Evolutionary conservation across 2,329 filamentous ascomycete species (phyloP).

Genomic region (Ceratocystis smalleyi): DNA sequence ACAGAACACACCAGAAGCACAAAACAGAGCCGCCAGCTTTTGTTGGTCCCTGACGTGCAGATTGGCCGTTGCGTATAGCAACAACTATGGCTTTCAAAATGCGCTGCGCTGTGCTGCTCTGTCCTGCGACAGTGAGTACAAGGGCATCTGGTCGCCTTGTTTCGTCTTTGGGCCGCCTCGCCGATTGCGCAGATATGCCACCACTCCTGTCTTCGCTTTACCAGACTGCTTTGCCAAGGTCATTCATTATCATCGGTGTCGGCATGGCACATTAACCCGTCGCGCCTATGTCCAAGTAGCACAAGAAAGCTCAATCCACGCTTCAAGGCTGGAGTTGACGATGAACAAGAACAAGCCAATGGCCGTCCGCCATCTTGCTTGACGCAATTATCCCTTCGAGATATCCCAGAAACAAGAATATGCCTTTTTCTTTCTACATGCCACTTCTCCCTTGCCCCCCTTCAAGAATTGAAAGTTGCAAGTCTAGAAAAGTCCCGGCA

Average conservation of each 20-base stretch:
- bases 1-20: no score
- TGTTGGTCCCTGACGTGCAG: background rate
- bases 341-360: background rate
- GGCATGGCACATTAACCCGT: background rate
- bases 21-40: background rate
- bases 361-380: background rate
- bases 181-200: background rate
- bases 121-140: background rate
- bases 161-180: background rate
- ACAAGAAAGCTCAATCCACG: background rate
- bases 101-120: background rate
- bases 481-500: slow-evolving; percentile 15
- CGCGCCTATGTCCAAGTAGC: background rate
- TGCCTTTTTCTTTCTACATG: slow-evolving; percentile 8
- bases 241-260: background rate
- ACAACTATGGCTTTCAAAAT: background rate
- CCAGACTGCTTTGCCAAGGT: background rate
- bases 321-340: background rate
- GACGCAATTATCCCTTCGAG: background rate
- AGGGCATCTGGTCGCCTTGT: background rate
- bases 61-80: background rate
- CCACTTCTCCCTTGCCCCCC: background rate
- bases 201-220: background rate
- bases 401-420: background rate
- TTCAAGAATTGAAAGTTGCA: slow-evolving; percentile 5